A percentile compares a stretch with the other conserved stretches of the same genome.
phyloP scores from a whole-genome alignment of 176 grass and related monocot species.

The Urochloa ruziziensis region DNA sequence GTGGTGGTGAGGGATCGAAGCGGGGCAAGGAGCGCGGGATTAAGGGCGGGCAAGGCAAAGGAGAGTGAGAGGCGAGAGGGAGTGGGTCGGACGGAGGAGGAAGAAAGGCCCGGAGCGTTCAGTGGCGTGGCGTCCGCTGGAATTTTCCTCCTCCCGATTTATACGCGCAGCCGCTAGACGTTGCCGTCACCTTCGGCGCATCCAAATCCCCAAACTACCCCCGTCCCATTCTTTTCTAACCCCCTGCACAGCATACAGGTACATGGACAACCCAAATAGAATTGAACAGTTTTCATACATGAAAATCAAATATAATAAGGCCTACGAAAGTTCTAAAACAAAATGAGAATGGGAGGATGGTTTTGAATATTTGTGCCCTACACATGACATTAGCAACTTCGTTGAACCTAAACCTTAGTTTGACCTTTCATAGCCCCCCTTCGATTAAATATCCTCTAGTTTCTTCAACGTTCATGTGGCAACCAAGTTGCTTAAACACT shows the following conservation, averaged over 20 bases:
- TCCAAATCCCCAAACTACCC: conserved; percentile 35
- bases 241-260: background rate
- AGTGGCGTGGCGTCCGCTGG: conserved; percentile 34
- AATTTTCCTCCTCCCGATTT: conserved; percentile 36
- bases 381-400: background rate
- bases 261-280: background rate
- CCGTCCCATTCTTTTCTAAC: background rate
- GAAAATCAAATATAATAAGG: background rate
- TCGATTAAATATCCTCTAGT: background rate
- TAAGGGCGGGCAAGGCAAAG: too few species aligned
- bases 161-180: conserved; percentile 32
- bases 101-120: conserved; percentile 15
- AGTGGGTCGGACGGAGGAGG: background rate
- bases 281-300: background rate
- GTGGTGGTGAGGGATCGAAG: too few species aligned
- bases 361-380: background rate
- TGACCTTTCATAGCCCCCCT: background rate
- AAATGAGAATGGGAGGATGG: background rate
- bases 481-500: background rate
- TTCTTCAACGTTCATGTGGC: background rate
- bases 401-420: background rate
- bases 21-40: too few species aligned
- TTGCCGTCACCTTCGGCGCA: conserved; percentile 10
- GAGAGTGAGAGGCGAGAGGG: too few species aligned
- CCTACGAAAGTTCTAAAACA: background rate